Base-by-base conservation (phyloP, 2,329 filamentous ascomycete genomes). In the Paraconiothyrium brasiliense region DNA sequence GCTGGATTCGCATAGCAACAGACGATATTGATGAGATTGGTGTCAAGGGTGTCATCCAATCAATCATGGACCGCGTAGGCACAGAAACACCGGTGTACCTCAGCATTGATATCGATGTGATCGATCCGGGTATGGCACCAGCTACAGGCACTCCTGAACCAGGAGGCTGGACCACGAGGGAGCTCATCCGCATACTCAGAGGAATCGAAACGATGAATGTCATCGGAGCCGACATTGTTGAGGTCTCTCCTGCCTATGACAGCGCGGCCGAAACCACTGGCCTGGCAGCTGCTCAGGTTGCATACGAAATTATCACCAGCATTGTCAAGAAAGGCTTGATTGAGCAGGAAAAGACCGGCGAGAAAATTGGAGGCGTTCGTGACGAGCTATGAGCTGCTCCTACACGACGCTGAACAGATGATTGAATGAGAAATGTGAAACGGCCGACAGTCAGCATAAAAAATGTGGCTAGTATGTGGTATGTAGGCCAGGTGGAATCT, bases 11-110 rank as follows among this genome's bases (percentile, higher is more conserved):
- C 14, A 91, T 96, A 68, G 85, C 87, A n/a, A 87, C 91, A 10
- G 92, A 97, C 76, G 93, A 96, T 69, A 93, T 97, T 62, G 93
- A 97, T 77, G 92, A 94, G 32, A 79, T 95, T 10, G 93, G 93
- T 32, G 85, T 88, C 0, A 81, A 83, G 63, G 92, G 91, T 2
- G 84, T 97, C 62, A 85, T 94, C 16, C 81, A 87, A 22, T 81
- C 82, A 44, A 96, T 97, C 73, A 82, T 96, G 75, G 77, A 85
- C 7, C 85, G 88, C 0, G 88, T 96, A 5, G 92, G 92, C 0
- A 88, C 86, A 0, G 87, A 92, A 66, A 88, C 87, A 67, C 92
- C 92, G 0, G 92, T 97, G 1, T 96, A 97, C 74, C 81, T 96
- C 10, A 91, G 87, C 39, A 86, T 94, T 16, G 92, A 94, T 72